Evolutionary conservation across 371 early-diverging fungal genomes (phyloP).

Genomic region (Apophysomyces variabilis): DNA sequence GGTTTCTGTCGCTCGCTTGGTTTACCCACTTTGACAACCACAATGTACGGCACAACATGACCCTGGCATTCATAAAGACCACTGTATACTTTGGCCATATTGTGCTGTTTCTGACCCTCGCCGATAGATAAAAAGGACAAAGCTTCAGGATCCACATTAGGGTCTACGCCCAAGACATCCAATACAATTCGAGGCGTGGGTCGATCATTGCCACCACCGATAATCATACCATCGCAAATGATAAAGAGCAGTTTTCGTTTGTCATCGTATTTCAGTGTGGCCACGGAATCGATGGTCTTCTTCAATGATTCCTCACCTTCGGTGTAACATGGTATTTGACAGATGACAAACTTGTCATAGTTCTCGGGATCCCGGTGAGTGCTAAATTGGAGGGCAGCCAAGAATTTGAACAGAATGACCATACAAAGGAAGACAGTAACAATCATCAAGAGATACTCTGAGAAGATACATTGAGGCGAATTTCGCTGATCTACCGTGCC

Average conservation of each 20-base stretch:
- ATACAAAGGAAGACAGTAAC: slow-evolving; percentile 75
- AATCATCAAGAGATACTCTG: slow-evolving; percentile 81
- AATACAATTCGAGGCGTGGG: slow-evolving; percentile 93
- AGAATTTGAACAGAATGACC: slow-evolving; percentile 87
- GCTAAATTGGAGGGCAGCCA: slow-evolving; percentile 84
- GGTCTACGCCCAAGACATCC: slow-evolving; percentile 83
- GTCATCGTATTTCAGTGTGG: slow-evolving; percentile 83
- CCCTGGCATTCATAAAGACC: slow-evolving; percentile 87
- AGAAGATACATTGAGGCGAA: slow-evolving; percentile 76
- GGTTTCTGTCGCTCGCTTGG: slow-evolving; percentile 70
- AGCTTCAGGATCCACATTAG: slow-evolving; percentile 75
- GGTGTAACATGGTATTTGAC: slow-evolving; percentile 91
- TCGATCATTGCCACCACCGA: slow-evolving; percentile 88
- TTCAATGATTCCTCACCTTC: slow-evolving; percentile 90
- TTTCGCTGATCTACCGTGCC: slow-evolving; percentile 88
- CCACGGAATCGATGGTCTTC: slow-evolving; percentile 86
- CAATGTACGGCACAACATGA: slow-evolving; percentile 84
- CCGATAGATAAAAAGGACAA: slow-evolving; percentile 86
- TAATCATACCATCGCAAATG: slow-evolving; percentile 82
- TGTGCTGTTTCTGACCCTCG: slow-evolving; percentile 80
- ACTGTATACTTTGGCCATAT: slow-evolving; percentile 93
- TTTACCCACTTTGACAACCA: slow-evolving; percentile 87
- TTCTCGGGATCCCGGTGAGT: slow-evolving; percentile 73
- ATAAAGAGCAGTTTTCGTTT: slow-evolving; percentile 88
- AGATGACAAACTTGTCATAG: slow-evolving; percentile 84